Conservation (phyloP, 176 grass and related monocot species). For the Eleusine coracana region DNA sequence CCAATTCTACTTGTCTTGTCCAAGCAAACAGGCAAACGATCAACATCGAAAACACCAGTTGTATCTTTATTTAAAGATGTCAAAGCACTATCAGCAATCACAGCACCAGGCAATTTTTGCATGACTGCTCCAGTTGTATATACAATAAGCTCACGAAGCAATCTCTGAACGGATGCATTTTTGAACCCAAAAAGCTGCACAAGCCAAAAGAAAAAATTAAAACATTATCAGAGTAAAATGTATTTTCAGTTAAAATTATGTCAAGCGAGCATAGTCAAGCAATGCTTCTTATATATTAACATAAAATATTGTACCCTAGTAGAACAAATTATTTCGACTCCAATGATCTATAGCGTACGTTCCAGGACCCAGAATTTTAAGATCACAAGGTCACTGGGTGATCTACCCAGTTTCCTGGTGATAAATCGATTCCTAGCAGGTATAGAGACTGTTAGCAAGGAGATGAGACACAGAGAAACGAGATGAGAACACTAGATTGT, state of each 20-base stretch:
- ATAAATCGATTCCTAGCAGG: not conserved
- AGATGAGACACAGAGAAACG: not conserved
- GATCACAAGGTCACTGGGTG: not conserved
- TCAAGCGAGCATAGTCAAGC: constrained; percentile 5
- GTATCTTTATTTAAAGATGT: constrained; percentile 38
- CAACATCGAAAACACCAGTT: constrained; percentile 46
- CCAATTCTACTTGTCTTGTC: constrained; percentile 38
- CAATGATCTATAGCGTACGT: not conserved
- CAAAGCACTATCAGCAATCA: constrained; percentile 32
- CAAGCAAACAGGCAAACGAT: constrained; percentile 41
- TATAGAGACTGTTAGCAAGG: not conserved
- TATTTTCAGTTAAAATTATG: not conserved
- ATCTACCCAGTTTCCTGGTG: not conserved
- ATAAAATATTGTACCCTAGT: not conserved
- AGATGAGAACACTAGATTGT: not conserved
- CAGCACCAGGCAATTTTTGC: constrained; percentile 35
- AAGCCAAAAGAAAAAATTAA: constrained; percentile 34
- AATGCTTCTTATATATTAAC: constrained; percentile 9
- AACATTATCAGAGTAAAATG: not conserved
- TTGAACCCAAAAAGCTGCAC: constrained; percentile 93
- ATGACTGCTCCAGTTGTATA: constrained; percentile 54
- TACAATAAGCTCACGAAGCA: constrained; percentile 78
- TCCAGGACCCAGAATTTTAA: not conserved
- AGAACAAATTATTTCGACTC: constrained; percentile 27
- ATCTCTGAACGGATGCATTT: constrained; percentile 81